Evolutionary conservation across 495 filamentous ascomycete species (phyloP), one percentile per base, ranked within the genome.

Genomic region (Xylaria acuta): DNA sequence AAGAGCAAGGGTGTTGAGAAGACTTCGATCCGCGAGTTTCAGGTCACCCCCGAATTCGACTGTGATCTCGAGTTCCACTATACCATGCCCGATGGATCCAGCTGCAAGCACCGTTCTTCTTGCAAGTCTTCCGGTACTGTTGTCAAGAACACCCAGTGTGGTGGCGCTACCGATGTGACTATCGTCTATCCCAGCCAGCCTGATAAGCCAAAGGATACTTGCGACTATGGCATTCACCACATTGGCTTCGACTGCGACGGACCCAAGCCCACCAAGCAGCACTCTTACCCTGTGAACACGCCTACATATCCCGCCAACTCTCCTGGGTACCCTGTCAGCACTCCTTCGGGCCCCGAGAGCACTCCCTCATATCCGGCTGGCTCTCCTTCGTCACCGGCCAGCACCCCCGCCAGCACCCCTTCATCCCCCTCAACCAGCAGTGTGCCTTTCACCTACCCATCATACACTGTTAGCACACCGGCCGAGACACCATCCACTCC

Each of bases 91-190:
- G 92, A 94, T 79, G 91, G 90, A 69, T 90, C 88, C 51, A 87
- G 82, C 69, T 97, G 95, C 89, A 93, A 90, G 81, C 90, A 94
- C 80, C 89, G 86, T 49, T 83, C 87, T 67, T 75, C 82, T 38
- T 96, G 92, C 87, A 85, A 83, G 64, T 81, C 87, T 60, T 83
- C 84, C 32, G 92, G 92, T 76, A 89, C 89, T 64, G 86, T 84
- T 65, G 85, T 97, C 73, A 80, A 86, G 80, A 97, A 97, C 86
- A 88, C 85, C 71, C 94, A 97, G 85, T 98, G 95, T 80, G 95
- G 94, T 87, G 94, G 95, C 82, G 95, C 95, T 70, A 92, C 86
- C 77, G 87, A 87, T 30, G 93, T 97, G 43, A 89, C 88, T 45
- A 90, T 97, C 77, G 86, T 93, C 80, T 89, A 93, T 76, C 92